Conservation (phyloP, 2,329 filamentous ascomycete species). For the Colletotrichum sojae region DNA sequence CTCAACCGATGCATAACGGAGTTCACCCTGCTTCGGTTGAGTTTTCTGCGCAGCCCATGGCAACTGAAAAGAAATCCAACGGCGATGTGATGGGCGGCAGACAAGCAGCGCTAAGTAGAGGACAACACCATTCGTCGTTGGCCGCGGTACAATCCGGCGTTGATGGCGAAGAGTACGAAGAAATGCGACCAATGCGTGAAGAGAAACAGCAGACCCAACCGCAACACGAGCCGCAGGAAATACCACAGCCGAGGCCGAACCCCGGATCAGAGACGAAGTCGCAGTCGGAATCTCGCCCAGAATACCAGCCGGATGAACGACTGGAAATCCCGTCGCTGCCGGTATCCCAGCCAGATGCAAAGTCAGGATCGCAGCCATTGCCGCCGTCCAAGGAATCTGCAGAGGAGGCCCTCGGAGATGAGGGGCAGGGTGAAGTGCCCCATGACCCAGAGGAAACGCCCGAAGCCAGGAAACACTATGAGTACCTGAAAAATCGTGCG, state of each 20-base stretch:
- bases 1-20: conserved; percentile 4
- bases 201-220: too few species aligned
- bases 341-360: not conserved
- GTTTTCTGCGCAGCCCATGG: not conserved
- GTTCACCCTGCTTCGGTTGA: not conserved
- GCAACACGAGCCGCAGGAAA: not conserved
- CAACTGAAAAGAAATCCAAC: not conserved
- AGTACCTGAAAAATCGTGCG: conserved; percentile 17
- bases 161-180: not conserved
- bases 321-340: too few species aligned
- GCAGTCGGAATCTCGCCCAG: not conserved
- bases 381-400: not conserved
- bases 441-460: not conserved
- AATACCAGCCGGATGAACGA: not conserved
- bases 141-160: not conserved
- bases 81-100: not conserved
- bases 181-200: too few species aligned
- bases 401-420: not conserved
- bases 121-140: not conserved
- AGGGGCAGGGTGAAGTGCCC: not conserved
- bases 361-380: not conserved
- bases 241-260: not conserved
- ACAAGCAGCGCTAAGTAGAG: not conserved
- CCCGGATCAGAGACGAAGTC: not conserved
- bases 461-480: conserved; percentile 18